phyloP scores from a whole-genome alignment of 2,329 filamentous ascomycete genomes.

The Trichothecium sympodiale region DNA sequence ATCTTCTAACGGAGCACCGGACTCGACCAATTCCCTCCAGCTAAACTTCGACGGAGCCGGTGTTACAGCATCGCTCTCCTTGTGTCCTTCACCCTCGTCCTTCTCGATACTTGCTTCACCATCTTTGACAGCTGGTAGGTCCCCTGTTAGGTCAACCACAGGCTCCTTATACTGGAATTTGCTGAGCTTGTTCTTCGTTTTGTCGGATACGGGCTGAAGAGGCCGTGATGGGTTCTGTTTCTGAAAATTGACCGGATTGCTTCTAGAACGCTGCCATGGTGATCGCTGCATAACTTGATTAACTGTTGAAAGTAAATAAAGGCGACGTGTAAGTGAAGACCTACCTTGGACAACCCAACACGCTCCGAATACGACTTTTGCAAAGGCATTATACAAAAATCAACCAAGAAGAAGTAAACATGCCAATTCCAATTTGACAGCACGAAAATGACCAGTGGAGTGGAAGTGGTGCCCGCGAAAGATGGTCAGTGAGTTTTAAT shows the following conservation, averaged over 20 bases:
- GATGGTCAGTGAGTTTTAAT: too few relatives aligned
- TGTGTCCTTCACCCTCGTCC: slow-evolving; percentile 5
- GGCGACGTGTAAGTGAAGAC: not conserved
- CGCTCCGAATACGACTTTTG: slow-evolving; percentile 30
- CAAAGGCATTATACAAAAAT: slow-evolving; percentile 15
- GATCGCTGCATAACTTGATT: slow-evolving; percentile 21
- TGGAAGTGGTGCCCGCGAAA: too few relatives aligned
- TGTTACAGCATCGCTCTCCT: slow-evolving; percentile 16
- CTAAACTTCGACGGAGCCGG: slow-evolving; percentile 40
- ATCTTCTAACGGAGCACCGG: slow-evolving; percentile 28
- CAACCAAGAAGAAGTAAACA: not conserved
- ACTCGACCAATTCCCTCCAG: slow-evolving; percentile 48
- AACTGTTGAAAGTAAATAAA: slow-evolving; percentile 1
- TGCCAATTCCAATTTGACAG: too few relatives aligned
- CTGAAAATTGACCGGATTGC: slow-evolving; percentile 30
- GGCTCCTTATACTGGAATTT: slow-evolving; percentile 34
- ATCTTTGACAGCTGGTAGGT: too few relatives aligned
- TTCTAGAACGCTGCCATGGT: slow-evolving; percentile 44
- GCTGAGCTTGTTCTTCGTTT: slow-evolving; percentile 50
- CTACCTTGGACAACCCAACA: slow-evolving; percentile 21
- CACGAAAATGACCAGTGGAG: too few relatives aligned
- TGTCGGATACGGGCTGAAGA: slow-evolving; percentile 40
- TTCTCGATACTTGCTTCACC: not conserved
- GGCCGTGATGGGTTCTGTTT: slow-evolving; percentile 21
- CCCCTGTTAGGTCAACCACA: too few relatives aligned